phyloP scores from a whole-genome alignment of 2,329 filamentous ascomycete species.

The Conoideocrella luteorostrata region DNA sequence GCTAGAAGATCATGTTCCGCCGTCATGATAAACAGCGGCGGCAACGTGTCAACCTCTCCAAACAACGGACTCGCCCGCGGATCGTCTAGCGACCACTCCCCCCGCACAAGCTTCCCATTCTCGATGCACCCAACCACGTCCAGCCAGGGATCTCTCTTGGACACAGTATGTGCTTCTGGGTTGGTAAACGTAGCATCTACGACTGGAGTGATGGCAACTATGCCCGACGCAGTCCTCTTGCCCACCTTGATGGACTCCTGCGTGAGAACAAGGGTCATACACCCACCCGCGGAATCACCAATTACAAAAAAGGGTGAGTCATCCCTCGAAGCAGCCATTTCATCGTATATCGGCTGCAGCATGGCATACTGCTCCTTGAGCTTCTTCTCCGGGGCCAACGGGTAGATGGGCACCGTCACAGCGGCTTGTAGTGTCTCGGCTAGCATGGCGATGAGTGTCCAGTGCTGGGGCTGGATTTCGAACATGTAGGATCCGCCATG shows the following conservation, averaged over 20 bases:
- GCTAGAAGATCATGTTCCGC: constrained; percentile 22
- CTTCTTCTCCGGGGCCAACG: constrained; percentile 24
- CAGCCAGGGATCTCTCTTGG: constrained; percentile 21
- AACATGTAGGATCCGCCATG: constrained; percentile 26
- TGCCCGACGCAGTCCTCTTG: constrained; percentile 17
- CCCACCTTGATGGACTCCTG: constrained; percentile 21
- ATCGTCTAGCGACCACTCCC: constrained; percentile 19
- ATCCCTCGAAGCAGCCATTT: constrained; percentile 21
- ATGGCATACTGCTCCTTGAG: constrained; percentile 25
- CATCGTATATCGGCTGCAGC: constrained; percentile 25
- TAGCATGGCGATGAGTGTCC: constrained; percentile 20
- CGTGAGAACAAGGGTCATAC: constrained; percentile 23
- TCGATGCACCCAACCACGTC: constrained; percentile 21
- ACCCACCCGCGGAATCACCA: constrained; percentile 26
- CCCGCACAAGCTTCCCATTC: constrained; percentile 19
- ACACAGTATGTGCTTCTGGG: constrained; percentile 18
- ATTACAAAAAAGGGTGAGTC: constrained; percentile 22
- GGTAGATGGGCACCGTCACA: constrained; percentile 26
- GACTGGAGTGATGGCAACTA: constrained; percentile 24
- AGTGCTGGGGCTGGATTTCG: constrained; percentile 21
- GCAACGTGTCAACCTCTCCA: constrained; percentile 20
- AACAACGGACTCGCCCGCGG: constrained; percentile 23
- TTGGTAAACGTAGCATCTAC: constrained; percentile 23
- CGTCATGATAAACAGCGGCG: constrained; percentile 23
- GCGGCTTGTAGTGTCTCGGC: constrained; percentile 24